Evolutionary conservation across 805 yeast genomes (phyloP).

Genomic region (Candida boleticola): DNA sequence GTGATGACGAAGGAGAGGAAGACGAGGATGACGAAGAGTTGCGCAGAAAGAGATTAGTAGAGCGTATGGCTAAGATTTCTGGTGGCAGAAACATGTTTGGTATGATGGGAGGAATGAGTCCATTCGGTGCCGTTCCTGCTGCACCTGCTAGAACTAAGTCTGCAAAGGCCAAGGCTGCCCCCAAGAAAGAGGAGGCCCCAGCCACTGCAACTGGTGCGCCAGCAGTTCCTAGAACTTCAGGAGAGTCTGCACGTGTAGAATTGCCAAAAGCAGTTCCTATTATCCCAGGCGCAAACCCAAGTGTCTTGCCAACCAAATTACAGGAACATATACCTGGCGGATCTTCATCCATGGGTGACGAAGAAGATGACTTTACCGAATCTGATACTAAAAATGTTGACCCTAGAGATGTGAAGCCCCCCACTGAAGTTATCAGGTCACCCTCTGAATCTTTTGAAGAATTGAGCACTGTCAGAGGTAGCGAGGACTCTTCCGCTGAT

Average conservation of each 20-base stretch:
- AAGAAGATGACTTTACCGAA: slow-evolving; percentile 23
- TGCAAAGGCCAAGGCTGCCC: slow-evolving; percentile 12
- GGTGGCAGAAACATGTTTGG: slow-evolving; percentile 83
- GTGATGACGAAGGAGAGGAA: slow-evolving; percentile 51
- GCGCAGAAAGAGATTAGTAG: slow-evolving; percentile 73
- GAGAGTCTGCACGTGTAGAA: slow-evolving; percentile 10
- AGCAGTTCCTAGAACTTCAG: slow-evolving; percentile 8
- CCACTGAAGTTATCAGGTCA: not conserved
- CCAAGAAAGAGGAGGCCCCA: slow-evolving; percentile 21
- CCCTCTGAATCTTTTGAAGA: not conserved
- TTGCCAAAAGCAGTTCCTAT: slow-evolving; percentile 43
- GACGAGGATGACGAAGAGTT: slow-evolving; percentile 76
- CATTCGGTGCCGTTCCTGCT: slow-evolving; percentile 28
- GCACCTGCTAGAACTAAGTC: slow-evolving; percentile 5
- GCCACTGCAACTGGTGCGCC: slow-evolving; percentile 12
- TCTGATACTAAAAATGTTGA: slow-evolving; percentile 12
- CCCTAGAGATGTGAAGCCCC: not conserved
- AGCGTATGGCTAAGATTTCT: slow-evolving; percentile 93
- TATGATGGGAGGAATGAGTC: slow-evolving; percentile 56
- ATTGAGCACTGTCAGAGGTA: not conserved
- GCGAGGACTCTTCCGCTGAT: slow-evolving; percentile 9
- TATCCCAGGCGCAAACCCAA: slow-evolving; percentile 50
- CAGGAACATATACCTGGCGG: slow-evolving; percentile 6
- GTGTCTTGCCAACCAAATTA: slow-evolving; percentile 17
- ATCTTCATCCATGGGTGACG: slow-evolving; percentile 17